phyloP scores from a whole-genome alignment of 495 filamentous ascomycete species.

The Trichoderma virens region DNA sequence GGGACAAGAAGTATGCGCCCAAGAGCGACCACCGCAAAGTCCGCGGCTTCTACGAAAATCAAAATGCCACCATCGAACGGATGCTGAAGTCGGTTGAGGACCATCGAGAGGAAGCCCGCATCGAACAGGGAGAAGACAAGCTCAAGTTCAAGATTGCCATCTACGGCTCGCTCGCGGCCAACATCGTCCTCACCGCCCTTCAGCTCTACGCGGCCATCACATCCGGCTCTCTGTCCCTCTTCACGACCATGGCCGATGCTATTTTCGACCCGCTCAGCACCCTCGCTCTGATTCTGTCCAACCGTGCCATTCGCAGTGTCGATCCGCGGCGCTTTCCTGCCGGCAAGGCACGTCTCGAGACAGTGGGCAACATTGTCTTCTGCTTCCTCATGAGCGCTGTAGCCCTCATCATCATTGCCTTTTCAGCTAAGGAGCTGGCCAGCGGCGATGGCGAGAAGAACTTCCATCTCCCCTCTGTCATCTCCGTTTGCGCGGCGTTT shows the following conservation, averaged over 20 bases:
- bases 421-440: slow-evolving; percentile 63
- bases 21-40: slow-evolving; percentile 51
- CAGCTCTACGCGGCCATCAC: slow-evolving; percentile 86
- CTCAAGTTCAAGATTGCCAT: slow-evolving; percentile 85
- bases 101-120: slow-evolving; percentile 70
- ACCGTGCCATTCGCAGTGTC: slow-evolving; percentile 81
- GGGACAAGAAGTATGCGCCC: slow-evolving; percentile 26
- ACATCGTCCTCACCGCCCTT: slow-evolving; percentile 66
- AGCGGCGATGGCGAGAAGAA: slow-evolving; percentile 34
- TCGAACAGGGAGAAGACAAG: slow-evolving; percentile 71
- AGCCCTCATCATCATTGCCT: slow-evolving; percentile 82
- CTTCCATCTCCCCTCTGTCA: slow-evolving; percentile 80
- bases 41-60: slow-evolving; percentile 77
- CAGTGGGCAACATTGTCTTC: slow-evolving; percentile 92
- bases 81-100: slow-evolving; percentile 91
- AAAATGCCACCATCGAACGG: slow-evolving; percentile 89
- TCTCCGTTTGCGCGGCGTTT: slow-evolving; percentile 83
- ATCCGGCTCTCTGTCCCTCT: slow-evolving; percentile 83
- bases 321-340: slow-evolving; percentile 86
- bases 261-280: slow-evolving; percentile 94
- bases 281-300: slow-evolving; percentile 76
- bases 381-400: slow-evolving; percentile 95
- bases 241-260: slow-evolving; percentile 96
- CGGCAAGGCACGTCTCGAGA: slow-evolving; percentile 92
- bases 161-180: slow-evolving; percentile 80